These are phyloP conservation scores for Maudiozyma turicensis DNA, from an alignment of 805 yeast genomes.

Conservation along the genomic window DNA sequence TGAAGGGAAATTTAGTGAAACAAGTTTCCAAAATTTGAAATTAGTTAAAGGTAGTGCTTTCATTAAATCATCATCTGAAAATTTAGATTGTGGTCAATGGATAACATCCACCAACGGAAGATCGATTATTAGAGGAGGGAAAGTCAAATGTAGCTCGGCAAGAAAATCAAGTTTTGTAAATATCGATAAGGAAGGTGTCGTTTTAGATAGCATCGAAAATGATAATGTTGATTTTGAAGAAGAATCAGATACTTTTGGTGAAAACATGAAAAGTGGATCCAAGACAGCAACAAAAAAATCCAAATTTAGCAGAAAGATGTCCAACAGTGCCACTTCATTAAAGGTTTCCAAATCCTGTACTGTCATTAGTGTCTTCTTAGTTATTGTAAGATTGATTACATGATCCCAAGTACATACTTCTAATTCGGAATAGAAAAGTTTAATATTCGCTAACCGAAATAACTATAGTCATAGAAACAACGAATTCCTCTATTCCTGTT, in stretches of 20 bases:
- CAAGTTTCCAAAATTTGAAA: conserved; percentile 43
- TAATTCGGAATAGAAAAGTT: no score
- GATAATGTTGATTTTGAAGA: background rate
- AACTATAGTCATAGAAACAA: background rate
- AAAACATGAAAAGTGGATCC: background rate
- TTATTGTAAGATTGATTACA: no score
- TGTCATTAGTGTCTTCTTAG: background rate
- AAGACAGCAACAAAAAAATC: background rate
- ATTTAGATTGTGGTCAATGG: conserved; percentile 60
- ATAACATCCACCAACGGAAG: conserved; percentile 38
- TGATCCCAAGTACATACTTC: no score
- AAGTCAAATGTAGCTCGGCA: conserved; percentile 50
- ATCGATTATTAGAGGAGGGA: conserved; percentile 66
- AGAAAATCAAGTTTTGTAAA: conserved; percentile 34
- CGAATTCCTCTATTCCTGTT: background rate
- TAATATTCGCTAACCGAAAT: background rate
- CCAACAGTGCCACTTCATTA: background rate
- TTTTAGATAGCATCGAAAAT: conserved; percentile 19
- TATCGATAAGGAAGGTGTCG: conserved; percentile 39
- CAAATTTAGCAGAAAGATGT: background rate
- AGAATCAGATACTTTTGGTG: background rate
- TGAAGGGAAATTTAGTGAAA: conserved; percentile 51
- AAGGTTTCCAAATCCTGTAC: background rate
- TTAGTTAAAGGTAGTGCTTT: conserved; percentile 72
- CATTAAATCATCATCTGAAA: conserved; percentile 40